Percentiles rank a stretch among this genome's conserved stretches.
Conservation (phyloP, 306 rosid species). For the Geum urbanum region DNA sequence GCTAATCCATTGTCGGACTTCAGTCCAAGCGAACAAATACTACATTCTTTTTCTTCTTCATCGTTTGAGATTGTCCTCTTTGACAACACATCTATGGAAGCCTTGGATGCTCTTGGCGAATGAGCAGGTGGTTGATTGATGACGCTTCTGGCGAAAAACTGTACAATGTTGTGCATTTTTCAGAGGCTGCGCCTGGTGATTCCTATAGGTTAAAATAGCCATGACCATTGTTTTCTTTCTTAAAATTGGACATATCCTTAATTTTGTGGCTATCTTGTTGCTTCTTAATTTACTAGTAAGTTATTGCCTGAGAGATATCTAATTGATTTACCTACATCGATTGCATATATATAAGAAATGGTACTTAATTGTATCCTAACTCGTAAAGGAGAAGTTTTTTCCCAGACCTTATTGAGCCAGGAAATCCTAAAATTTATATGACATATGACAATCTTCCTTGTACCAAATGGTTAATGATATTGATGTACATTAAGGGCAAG, state of each 20-base stretch:
- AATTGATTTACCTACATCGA: neutral
- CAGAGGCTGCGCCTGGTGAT: neutral
- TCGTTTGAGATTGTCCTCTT: neutral
- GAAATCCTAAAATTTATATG: too few species aligned
- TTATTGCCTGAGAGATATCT: neutral
- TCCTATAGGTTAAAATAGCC: neutral
- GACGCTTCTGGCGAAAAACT: neutral
- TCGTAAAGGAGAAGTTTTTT: neutral
- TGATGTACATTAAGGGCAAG: too few species aligned
- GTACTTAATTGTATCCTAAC: neutral
- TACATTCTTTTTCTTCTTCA: neutral
- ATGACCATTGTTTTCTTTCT: neutral
- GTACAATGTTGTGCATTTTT: neutral
- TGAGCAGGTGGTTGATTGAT: neutral
- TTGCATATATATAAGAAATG: neutral
- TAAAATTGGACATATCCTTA: neutral
- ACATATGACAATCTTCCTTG: neutral
- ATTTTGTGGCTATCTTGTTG: neutral
- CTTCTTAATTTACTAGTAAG: neutral
- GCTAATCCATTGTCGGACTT: neutral
- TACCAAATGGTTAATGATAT: neutral
- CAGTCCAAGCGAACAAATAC: neutral
- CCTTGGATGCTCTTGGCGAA: slow-evolving; percentile 5
- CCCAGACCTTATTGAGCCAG: too few species aligned
- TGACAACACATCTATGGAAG: neutral